These are phyloP conservation scores for Lactarius akahatsu DNA, from an alignment of 768 basidiomycete genomes.

Conservation along the genomic window DNA sequence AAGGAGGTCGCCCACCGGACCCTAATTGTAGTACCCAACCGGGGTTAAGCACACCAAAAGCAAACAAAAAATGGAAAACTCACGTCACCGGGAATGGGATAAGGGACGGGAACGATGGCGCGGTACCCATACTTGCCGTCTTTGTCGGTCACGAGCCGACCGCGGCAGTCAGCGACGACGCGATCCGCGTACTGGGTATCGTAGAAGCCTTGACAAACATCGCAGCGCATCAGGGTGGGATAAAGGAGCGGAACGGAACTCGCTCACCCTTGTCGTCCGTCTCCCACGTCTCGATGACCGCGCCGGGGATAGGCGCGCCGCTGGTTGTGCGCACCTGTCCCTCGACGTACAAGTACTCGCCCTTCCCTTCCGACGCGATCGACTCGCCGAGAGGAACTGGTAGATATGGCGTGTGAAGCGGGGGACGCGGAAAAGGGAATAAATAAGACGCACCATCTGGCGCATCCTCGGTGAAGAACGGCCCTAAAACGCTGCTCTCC, in stretches of 20 bases:
- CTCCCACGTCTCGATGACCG: conserved; percentile 82
- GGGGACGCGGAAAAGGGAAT: neutral
- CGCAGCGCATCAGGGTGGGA: neutral
- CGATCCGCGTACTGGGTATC: conserved; percentile 56
- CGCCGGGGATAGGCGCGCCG: conserved; percentile 63
- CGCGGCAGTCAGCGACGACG: conserved; percentile 67
- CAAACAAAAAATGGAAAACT: conserved; percentile 24
- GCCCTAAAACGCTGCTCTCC: conserved; percentile 76
- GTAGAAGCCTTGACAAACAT: conserved; percentile 35
- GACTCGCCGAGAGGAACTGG: conserved; percentile 66
- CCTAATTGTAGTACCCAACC: conserved; percentile 39
- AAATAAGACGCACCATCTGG: conserved; percentile 53
- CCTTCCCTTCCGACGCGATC: conserved; percentile 87
- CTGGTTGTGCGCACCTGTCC: conserved; percentile 60
- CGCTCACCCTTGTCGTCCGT: conserved; percentile 59
- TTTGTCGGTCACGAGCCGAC: conserved; percentile 54
- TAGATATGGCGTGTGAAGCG: neutral
- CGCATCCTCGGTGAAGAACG: conserved; percentile 79
- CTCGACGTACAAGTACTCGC: conserved; percentile 79
- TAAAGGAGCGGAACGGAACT: neutral
- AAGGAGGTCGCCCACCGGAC: conserved; percentile 69
- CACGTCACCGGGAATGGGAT: conserved; percentile 75
- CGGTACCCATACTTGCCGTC: conserved; percentile 71
- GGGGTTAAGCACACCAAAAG: conserved; percentile 17
- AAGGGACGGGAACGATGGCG: conserved; percentile 67